Evolutionary conservation across 2,329 filamentous ascomycete species (phyloP), one percentile per base, ranked within the genome.

Genomic region (Botrytis elliptica): DNA sequence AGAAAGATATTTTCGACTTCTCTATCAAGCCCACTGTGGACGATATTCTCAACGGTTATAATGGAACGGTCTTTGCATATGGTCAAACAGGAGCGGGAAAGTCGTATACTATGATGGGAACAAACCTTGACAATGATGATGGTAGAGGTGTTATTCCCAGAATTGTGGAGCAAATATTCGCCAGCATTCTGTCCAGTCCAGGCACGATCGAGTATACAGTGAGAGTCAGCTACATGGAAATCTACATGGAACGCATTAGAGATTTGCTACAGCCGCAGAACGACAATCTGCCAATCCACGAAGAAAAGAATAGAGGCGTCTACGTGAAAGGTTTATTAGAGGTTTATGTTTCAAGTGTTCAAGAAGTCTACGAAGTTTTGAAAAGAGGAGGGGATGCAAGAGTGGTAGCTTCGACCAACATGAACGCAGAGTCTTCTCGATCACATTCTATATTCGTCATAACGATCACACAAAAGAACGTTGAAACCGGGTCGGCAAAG

Each of bases 371-470:
- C 83, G 94, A 97, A 82, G 94, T 98, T 73, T 95, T 99, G 92
- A 90, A 95, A 83, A 91, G 95, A 81, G 96, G 96, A 85, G 95
- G 95, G 80, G 89, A 91, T 77, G 92, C 95, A 74, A 89, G 96
- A 83, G 93, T 93, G n/a, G 95, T 98, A 44, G 93, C 96, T 46
- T 93, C 95, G 64, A 99, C 96, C 73, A 98, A 98, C 86, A 98
- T 98, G 96, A 99, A 99, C 84, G 92, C 96, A 83, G 96, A 98
- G 82, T 98, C 96, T 1, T 98, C 96, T 66, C 93, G 96, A 79
- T 98, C 96, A 74, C 96, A 99, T 84, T 98, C 96, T 60, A 98
- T 99, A 78, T 98, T 98, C 83, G 94, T 98, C 81, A 92, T 98
- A 81, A 98, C 95, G 62, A 92, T 99, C 79, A 96, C 94, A 22